Base-by-base conservation (phyloP, 768 basidiomycete genomes). In the Hemileccinum impolitum region DNA sequence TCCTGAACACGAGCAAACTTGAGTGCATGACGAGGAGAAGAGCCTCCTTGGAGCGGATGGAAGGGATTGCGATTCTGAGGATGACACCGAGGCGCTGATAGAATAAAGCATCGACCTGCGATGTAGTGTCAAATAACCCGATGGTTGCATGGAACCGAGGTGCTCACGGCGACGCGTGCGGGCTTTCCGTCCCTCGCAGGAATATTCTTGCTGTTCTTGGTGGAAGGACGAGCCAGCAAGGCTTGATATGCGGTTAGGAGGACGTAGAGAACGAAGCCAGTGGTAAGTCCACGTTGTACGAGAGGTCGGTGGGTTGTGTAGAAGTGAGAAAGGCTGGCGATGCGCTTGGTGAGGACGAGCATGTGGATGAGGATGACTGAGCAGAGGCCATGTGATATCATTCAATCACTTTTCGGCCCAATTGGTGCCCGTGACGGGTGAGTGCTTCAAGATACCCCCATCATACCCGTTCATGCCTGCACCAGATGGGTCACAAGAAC, bases 101-200 rank as follows among this genome's bases (percentile, higher is more conserved):
- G 72, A 98, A 98, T 17, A 90, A 65, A 2, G 88, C 88, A 66
- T 97, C 95, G n/a, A 95, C 86, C 85, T 93, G 59, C 23, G 18
- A 10, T 13, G 15, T 28, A 25, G 7, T 35, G n/a, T 43, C 34
- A 39, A 50, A 44, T 18, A 9, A 23, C 35, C 10, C 4, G 3
- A 21, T 5, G 15, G 3, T 15, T 31, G 35, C 12, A 19, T 14
- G 11, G 7, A 12, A 10, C 10, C 14, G 9, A 12, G 18, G 37
- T 25, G 69, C 83, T 63, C 55, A 90, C 90, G 28, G 87, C 87
- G 30, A 91, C 89, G 53, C 78, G 76, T 5, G 79, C 70, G 21
- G 77, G 68, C 59, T 76, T 81, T 44, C 73, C 73, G 28, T 69
- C 51, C 13, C 60, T 63, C 12, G 60, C 56, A 17, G 50, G 31